Evolutionary conservation across 768 basidiomycete genomes (phyloP).

Genomic region (Dacryopinax primogenitus): DNA sequence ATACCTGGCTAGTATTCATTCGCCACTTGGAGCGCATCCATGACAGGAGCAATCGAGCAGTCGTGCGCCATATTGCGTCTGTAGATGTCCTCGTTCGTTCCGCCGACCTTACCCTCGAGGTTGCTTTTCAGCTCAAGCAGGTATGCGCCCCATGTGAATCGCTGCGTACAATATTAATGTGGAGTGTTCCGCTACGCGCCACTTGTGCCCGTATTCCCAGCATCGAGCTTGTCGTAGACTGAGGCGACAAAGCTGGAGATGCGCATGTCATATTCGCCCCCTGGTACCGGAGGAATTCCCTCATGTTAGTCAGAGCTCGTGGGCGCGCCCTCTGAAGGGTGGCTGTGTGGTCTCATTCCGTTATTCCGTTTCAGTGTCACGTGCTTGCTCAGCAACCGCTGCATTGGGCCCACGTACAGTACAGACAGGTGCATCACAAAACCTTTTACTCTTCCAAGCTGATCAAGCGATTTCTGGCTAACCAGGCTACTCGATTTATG

Average conservation of each 20-base stretch:
- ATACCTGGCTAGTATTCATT: conserved; percentile 21
- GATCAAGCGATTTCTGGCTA: no score
- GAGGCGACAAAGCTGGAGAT: conserved; percentile 14
- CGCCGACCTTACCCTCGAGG: conserved; percentile 9
- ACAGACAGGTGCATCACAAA: no score
- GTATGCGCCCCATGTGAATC: conserved; percentile 18
- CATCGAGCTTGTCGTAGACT: conserved; percentile 16
- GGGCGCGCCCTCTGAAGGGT: no score
- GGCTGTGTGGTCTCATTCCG: no score
- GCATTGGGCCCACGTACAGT: no score
- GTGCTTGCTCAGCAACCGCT: no score
- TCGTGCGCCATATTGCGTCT: conserved; percentile 22
- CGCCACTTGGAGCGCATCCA: conserved; percentile 19
- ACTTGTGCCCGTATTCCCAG: conserved; percentile 22
- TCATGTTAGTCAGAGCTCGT: no score
- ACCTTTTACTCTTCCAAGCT: no score
- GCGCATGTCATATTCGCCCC: conserved; percentile 1
- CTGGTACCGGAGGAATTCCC: no score
- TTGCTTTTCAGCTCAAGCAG: conserved; percentile 18
- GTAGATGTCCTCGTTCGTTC: conserved; percentile 8
- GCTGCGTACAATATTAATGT: conserved; percentile 17
- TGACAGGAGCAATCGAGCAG: conserved; percentile 18
- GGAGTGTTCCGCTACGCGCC: conserved; percentile 20
- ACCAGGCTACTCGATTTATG: no score
- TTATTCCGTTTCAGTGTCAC: no score